Evolutionary conservation across 75 land plant species (phyloP), one percentile per base, ranked within the genome.

Genomic region (Cunninghamia lanceolata): DNA sequence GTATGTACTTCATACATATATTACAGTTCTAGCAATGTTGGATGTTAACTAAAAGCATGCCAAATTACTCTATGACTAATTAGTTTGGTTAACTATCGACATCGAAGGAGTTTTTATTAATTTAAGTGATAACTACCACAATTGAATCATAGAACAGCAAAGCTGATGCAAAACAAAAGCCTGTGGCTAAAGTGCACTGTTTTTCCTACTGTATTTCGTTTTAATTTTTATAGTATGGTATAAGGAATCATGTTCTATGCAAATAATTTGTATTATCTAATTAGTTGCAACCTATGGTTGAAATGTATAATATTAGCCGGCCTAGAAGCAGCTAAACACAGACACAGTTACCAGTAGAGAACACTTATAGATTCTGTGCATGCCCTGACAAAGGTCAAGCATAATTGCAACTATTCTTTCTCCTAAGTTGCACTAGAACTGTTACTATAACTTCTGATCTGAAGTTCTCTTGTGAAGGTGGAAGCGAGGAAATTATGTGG

Each of bases 1-100:
- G 82, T 80, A 80, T 30, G 82, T 80, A 17, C 82, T 80, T 80
- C 82, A 77, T 38, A 15, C 19, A 35, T 75, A 6, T 59, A 15
- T 47, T 75, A 14, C 4, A 38, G 25, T 75, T 38, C 16, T 11
- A 50, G 17, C 11, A 35, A 13, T 34, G 38, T 38, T 77, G 21
- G 43, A 38, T 77, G 19, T 28, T 14, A 77, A 25, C 40, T 77
- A 17, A 39, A 76, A 77, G 80, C 17, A 32, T 38, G 21, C 21
- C 43, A 17, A 77, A 8, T 77, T 19, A 2, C 25, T 19, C n/a
- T 34, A 25, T 28, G 28, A 19, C 16, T 16, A 9, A 10, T 77
- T 38, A 25, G 43, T 77, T 39, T 40, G 19, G 28, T 9, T 38
- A 63, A 21, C 8, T 39, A 39, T 77, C 16, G 10, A 77, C 19